A percentile compares a stretch with the other conserved stretches of the same genome.
Evolutionary conservation across 371 early-diverging fungal genomes (phyloP).

Genomic region (Choanephora cucurbitarum): DNA sequence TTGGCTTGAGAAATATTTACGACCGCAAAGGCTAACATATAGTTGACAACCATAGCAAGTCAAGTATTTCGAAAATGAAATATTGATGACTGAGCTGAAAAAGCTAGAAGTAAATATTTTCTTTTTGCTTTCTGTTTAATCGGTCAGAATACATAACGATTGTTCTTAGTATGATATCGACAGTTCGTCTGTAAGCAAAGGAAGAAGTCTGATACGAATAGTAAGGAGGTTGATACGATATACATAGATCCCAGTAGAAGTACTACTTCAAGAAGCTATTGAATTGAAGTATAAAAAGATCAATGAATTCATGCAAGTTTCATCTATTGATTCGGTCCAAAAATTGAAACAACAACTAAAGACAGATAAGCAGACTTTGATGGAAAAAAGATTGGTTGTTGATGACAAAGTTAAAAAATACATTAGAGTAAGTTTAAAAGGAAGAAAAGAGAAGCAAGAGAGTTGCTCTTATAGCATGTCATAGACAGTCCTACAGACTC

Average conservation of each 20-base stretch:
- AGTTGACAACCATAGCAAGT: background rate
- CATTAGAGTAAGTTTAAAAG: background rate
- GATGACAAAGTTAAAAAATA: background rate
- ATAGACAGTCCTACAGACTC: constrained; percentile 8
- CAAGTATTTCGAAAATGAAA: background rate
- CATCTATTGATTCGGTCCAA: background rate
- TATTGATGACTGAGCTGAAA: background rate
- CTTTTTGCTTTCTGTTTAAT: too few species aligned
- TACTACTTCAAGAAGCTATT: background rate
- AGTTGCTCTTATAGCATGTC: background rate
- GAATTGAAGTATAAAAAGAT: background rate
- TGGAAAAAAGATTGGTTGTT: background rate
- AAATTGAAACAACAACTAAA: background rate
- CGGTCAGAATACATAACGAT: too few species aligned
- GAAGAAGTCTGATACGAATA: background rate
- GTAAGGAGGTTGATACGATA: background rate
- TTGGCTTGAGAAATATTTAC: too few species aligned
- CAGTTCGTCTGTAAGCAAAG: background rate
- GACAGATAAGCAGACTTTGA: background rate
- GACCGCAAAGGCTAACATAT: too few species aligned
- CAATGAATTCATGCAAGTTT: background rate
- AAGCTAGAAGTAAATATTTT: background rate
- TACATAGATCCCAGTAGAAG: background rate
- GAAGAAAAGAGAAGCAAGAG: background rate
- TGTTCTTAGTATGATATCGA: background rate